Conservation (phyloP, 2,329 filamentous ascomycete species). For the Cercospora canescens region DNA sequence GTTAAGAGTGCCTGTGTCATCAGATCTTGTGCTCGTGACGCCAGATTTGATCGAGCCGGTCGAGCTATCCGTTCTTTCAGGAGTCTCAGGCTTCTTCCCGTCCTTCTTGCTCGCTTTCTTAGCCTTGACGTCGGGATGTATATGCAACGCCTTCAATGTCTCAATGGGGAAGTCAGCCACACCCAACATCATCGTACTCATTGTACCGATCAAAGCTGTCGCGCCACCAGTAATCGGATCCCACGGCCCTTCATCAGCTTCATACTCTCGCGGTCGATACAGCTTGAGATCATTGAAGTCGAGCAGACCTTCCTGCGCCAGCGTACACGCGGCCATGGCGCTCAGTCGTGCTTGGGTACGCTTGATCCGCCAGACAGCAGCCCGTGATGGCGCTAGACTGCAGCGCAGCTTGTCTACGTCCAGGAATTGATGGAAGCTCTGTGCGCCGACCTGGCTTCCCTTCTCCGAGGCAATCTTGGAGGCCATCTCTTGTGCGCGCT, state of each 20-base stretch:
- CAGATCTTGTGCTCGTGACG: slow-evolving; percentile 10
- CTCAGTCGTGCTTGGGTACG: slow-evolving; percentile 68
- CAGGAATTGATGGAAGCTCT: slow-evolving; percentile 53
- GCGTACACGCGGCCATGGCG: slow-evolving; percentile 68
- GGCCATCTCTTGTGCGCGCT: slow-evolving; percentile 42
- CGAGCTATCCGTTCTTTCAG: slow-evolving; percentile 11
- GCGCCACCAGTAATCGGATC: slow-evolving; percentile 79
- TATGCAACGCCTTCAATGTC: slow-evolving; percentile 51
- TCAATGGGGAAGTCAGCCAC: slow-evolving; percentile 70
- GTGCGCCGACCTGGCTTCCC: slow-evolving; percentile 44
- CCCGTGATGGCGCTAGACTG: slow-evolving; percentile 64
- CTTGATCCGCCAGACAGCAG: slow-evolving; percentile 74
- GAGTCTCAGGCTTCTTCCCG: slow-evolving; percentile 20
- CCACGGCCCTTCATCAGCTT: slow-evolving; percentile 74
- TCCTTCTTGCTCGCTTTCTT: slow-evolving; percentile 25
- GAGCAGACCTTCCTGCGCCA: slow-evolving; percentile 65
- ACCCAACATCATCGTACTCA: slow-evolving; percentile 78
- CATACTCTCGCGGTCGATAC: slow-evolving; percentile 66
- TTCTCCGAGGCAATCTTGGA: slow-evolving; percentile 45
- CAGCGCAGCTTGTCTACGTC: slow-evolving; percentile 68
- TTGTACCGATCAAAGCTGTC: slow-evolving; percentile 77
- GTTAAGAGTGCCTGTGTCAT: neutral
- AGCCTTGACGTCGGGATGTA: slow-evolving; percentile 39
- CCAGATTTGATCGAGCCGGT: slow-evolving; percentile 15
- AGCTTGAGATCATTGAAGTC: slow-evolving; percentile 72